Conservation (phyloP, 2,329 filamentous ascomycete genomes). For the Calcarisporium arbuscula region DNA sequence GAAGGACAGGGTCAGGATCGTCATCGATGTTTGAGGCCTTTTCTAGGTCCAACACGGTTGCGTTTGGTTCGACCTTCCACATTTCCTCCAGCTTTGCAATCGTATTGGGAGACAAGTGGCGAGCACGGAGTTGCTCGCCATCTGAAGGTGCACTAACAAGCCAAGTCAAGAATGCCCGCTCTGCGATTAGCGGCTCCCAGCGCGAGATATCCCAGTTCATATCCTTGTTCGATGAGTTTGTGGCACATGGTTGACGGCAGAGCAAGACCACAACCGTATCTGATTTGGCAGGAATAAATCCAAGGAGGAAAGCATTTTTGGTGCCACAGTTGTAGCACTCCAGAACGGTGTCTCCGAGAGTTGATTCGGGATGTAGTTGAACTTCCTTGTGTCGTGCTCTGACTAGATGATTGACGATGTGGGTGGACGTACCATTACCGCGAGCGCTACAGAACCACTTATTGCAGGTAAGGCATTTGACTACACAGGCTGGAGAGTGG, state of each 20-base stretch:
- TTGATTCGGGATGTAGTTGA: constrained; percentile 87
- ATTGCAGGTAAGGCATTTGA: constrained; percentile 90
- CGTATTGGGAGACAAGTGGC: constrained; percentile 87
- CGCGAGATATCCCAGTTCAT: constrained; percentile 99
- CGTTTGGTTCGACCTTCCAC: constrained; percentile 92
- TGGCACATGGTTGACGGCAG: constrained; percentile 92
- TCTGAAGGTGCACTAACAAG: constrained; percentile 85
- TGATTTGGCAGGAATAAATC: constrained; percentile 97
- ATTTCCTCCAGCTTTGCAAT: constrained; percentile 96
- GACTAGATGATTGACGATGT: constrained; percentile 97
- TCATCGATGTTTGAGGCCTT: constrained; percentile 90
- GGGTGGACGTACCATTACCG: constrained; percentile 91
- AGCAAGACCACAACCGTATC: constrained; percentile 96
- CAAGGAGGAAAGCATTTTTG: constrained; percentile 97
- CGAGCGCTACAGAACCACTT: constrained; percentile 99
- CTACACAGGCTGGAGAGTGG: constrained; percentile 88
- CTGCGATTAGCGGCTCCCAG: constrained; percentile 96
- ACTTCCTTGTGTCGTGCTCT: constrained; percentile 98
- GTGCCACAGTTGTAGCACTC: constrained; percentile 99
- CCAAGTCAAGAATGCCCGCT: constrained; percentile 91
- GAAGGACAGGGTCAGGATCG: constrained; percentile 83
- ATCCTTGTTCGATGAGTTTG: constrained; percentile 92
- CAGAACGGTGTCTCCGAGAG: constrained; percentile 89
- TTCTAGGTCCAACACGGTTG: constrained; percentile 85
- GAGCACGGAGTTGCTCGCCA: constrained; percentile 89